These are phyloP conservation scores for Amanita inopinata DNA, from an alignment of 768 basidiomycete genomes.

Conservation along the genomic window DNA sequence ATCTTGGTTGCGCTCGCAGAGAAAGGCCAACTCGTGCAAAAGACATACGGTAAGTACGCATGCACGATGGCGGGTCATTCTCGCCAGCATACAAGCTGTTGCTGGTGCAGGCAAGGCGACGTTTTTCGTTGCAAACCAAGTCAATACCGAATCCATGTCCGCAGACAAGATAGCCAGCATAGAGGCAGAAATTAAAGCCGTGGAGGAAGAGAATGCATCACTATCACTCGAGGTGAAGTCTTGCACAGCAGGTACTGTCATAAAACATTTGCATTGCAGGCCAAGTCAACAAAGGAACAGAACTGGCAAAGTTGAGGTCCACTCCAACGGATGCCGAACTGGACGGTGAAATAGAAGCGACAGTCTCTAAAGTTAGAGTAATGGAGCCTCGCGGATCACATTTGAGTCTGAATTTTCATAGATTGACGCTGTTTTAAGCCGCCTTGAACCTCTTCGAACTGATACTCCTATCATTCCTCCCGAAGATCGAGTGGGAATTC, in stretches of 20 bases:
- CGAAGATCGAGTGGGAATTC: conserved; percentile 59
- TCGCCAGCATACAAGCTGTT: conserved; percentile 9
- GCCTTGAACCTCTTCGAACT: conserved; percentile 55
- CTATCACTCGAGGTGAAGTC: conserved; percentile 42
- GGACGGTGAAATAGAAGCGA: conserved; percentile 39
- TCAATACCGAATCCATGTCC: conserved; percentile 55
- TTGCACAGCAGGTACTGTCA: conserved; percentile 30
- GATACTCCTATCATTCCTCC: conserved; percentile 61
- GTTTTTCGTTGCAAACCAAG: conserved; percentile 82
- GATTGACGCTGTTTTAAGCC: conserved; percentile 22
- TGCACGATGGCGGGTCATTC: conserved; percentile 13
- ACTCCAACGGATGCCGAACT: conserved; percentile 68
- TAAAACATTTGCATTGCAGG: background rate
- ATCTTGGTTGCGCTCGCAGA: conserved; percentile 77
- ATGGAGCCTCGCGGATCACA: conserved; percentile 11
- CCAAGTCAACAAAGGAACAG: conserved; percentile 25
- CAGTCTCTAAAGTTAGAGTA: conserved; percentile 45
- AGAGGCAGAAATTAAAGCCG: conserved; percentile 44
- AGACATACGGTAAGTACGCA: conserved; percentile 58
- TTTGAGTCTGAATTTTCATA: conserved; percentile 22
- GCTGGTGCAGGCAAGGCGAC: conserved; percentile 60
- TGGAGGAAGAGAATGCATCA: conserved; percentile 52
- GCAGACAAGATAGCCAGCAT: conserved; percentile 50
- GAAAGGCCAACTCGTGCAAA: conserved; percentile 72
- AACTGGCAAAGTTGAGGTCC: conserved; percentile 51